Base-by-base conservation (phyloP, 225 moss, liverwort and hornwort species). In the Bryum argenteum region DNA sequence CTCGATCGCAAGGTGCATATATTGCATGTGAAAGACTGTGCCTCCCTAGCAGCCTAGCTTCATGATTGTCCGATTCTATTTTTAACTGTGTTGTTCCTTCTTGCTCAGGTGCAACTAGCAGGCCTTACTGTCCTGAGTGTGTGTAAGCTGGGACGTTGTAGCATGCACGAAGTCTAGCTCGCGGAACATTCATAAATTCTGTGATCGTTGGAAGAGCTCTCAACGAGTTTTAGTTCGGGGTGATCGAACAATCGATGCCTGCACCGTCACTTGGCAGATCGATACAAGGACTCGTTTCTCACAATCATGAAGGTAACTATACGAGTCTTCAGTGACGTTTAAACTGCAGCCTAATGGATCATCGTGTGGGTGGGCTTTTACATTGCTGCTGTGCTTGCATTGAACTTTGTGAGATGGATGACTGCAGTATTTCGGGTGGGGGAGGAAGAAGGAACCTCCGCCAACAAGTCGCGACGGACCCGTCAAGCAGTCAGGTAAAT, bases 361-460 rank as follows among this genome's bases (percentile, higher is more conserved):
- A n/a, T n/a, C 2, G 28, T 28, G 28, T 47, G 14, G 47, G 47
- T 17, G 16, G 33, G 33, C 33, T 3, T 33, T 2, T 6, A 48
- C 11, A 47, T 48, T 17, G 5, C 16, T 3, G 47, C 9, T 47
- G 47, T 13, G 16, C 1, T 48, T 48, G 48, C 48, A 48, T 15
- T 47, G 11, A 17, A 17, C 48, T 48, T 8, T 7, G 16, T 48
- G 48, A 11, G 45, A 48, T 8, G 50, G 50, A 10, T 20, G 41
- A 48, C 43, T 70, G 69, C 78, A 85, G 84, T 78, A 78, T 21
- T 78, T 85, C 9, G 61, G 84, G 10, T 81, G 84, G 81, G 61
- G 81, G 45, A 69, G 61, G 69, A 81, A 76, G 78, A 78, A 62
- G 53, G 65, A 70, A 4, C 69, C 78, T 52, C 69, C 77, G 28